Base-by-base conservation (phyloP, 2,329 filamentous ascomycete genomes). In the Penicillium rolfsii region DNA sequence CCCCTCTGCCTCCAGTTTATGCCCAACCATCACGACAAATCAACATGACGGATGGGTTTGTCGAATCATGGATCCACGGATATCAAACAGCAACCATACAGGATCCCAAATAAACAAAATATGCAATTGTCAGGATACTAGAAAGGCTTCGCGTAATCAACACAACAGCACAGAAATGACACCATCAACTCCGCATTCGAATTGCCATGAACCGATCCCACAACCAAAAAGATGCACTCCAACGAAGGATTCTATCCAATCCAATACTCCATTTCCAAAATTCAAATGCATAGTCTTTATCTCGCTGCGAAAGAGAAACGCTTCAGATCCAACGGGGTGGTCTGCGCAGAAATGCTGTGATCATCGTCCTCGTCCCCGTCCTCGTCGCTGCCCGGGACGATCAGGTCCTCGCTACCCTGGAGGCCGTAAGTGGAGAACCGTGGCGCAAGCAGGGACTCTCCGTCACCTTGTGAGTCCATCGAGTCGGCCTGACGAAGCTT, bases 331-430 rank as follows among this genome's bases (percentile, higher is more conserved):
- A 79, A 68, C 38, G 65, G 54, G 14, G 68, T 60, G 3, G 64
- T 62, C 33, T 54, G 59, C 46, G 30, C 56, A 14, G 59, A 61
- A 26, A 53, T 58, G 26, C 61, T 65, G 2, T 55, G 45, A 35
- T 61, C 62, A 5, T 58, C 61, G 19, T 71, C 62, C 6, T 58
- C 61, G 19, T 71, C 71, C 9, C 71, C 71, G 14, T 76, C 72
- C 4, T 80, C 80, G 45, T 84, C 82, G 53, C 81, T 84, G 59
- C 81, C 77, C 22, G 80, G 81, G 41, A 84, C 70, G 22, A 85
- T 79, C 40, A 80, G 67, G 64, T 85, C 83, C 65, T 85, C 83
- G 61, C 83, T 85, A 2, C 83, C 83, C 48, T 74, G 72, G 46
- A 46, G 56, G 58, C 59, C 35, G 57, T 70, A 57, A 71, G n/a